Conservation (phyloP, 2,329 filamentous ascomycete genomes). For the Fusarium virguliforme region DNA sequence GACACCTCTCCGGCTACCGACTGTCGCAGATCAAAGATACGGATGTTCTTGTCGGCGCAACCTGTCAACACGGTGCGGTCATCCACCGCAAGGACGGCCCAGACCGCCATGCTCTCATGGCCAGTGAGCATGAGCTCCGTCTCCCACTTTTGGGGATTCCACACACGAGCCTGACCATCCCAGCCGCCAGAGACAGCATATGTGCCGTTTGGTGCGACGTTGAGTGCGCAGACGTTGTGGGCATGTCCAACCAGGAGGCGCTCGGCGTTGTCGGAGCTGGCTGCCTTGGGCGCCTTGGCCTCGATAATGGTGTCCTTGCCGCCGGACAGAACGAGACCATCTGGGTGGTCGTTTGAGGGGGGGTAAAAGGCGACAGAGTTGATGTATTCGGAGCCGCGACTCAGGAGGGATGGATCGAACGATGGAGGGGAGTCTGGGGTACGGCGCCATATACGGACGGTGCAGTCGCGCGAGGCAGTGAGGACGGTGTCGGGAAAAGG, state of each 20-base stretch:
- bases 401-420: constrained; percentile 85
- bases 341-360: constrained; percentile 76
- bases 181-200: constrained; percentile 93
- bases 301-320: constrained; percentile 96
- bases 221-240: constrained; percentile 89
- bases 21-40: constrained; percentile 82
- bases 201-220: constrained; percentile 79
- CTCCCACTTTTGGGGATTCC: constrained; percentile 90
- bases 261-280: constrained; percentile 83
- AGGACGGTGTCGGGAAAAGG: constrained; percentile 80
- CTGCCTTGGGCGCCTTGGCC: constrained; percentile 80
- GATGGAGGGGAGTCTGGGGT: constrained; percentile 75
- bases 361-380: constrained; percentile 86
- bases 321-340: constrained; percentile 88
- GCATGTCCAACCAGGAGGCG: constrained; percentile 88
- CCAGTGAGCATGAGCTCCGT: constrained; percentile 79
- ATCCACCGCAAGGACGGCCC: constrained; percentile 91
- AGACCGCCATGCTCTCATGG: constrained; percentile 84
- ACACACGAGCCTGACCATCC: constrained; percentile 91
- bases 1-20: constrained; percentile 71
- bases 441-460: constrained; percentile 88
- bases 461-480: constrained; percentile 92
- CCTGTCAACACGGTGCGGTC: constrained; percentile 88
- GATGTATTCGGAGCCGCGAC: constrained; percentile 87
- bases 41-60: constrained; percentile 90